Evolutionary conservation across 1,139 yeast genomes (phyloP), one percentile per base, ranked within the genome.

Genomic region (Geotrichum carabidarum): DNA sequence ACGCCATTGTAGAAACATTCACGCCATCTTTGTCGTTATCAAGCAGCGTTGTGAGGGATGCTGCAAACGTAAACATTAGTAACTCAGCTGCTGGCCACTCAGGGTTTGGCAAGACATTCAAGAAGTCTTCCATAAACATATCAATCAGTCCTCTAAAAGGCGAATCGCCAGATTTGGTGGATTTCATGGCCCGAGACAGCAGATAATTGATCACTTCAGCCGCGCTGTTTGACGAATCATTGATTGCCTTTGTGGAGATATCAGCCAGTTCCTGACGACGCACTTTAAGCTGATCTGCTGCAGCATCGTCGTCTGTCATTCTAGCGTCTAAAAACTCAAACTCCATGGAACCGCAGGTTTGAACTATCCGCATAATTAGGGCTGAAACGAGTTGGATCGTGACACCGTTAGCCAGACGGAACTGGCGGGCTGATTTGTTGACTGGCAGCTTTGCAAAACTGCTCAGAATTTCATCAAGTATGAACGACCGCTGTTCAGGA

Each of bases 31-130:
- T 58, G 43, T 60, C 61, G 3, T 47, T 50, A 8, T 59, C 60
- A 4, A 59, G 30, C 37, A 59, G 40, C n/a, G 61, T 62, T 46
- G 81, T 62, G 17, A 81, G 63, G 4, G 75, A 70, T 49, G 71
- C 73, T 57, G 77, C 69, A 2, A 83, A 58, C 0, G 80, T 70
- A 3, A 68, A 66, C 5, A 83, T 66, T 17, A 84, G 59, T 0
- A 73, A 60, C 55, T 81, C 86, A 0, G 83, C 73, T 0, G 80
- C 79, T 0, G 87, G 75, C 80, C 84, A 86, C 55, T 81, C 84
- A 0, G 89, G 86, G 14, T 67, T 68, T 2, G 71, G 65, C 2
- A 84, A 62, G 53, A 84, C 68, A 0, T 63, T 60, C 6, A 81
- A 58, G 35, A 86, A 68, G 62, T 87, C 95, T 43, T 78, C 79